These are phyloP conservation scores for Naganishia albida DNA, from an alignment of 1,284 basidiomycete species.

Conservation along the genomic window DNA sequence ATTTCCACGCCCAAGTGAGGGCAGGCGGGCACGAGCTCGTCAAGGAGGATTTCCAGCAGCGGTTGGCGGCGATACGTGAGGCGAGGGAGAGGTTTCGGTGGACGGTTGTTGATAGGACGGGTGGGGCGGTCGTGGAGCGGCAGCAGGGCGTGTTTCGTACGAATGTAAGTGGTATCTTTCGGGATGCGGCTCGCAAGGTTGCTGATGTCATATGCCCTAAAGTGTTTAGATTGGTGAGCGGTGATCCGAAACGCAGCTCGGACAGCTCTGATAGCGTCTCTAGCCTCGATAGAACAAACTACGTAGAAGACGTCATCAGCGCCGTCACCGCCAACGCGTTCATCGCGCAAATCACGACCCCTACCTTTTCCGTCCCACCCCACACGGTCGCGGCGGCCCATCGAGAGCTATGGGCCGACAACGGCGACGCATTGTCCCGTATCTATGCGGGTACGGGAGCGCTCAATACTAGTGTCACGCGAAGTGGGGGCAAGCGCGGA, in stretches of 20 bases:
- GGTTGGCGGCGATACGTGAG: constrained; percentile 63
- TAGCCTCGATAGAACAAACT: constrained; percentile 96
- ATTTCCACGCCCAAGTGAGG: constrained; percentile 85
- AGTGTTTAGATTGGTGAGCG: constrained; percentile 83
- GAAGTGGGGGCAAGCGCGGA: constrained; percentile 84
- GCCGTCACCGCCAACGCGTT: constrained; percentile 66
- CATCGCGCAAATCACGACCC: constrained; percentile 43
- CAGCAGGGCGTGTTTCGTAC: constrained; percentile 90
- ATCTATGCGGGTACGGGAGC: constrained; percentile 98
- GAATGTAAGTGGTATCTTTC: constrained; percentile 57
- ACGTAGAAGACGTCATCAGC: constrained; percentile 89
- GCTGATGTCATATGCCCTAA: background rate
- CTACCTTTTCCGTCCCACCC: constrained; percentile 46
- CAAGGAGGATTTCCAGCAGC: constrained; percentile 71
- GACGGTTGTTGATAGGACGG: constrained; percentile 69
- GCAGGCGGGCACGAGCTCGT: constrained; percentile 87
- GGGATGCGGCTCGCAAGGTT: background rate
- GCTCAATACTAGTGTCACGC: constrained; percentile 91
- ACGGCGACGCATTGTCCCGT: constrained; percentile 79
- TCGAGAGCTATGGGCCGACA: constrained; percentile 94
- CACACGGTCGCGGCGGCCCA: constrained; percentile 74
- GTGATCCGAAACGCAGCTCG: constrained; percentile 12
- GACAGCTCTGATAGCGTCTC: constrained; percentile 25
- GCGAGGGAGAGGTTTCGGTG: constrained; percentile 82
- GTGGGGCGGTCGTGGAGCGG: constrained; percentile 70